Evolutionary conservation across 495 filamentous ascomycete species (phyloP), one percentile per base, ranked within the genome.

Genomic region (Penicillium malachiteum): DNA sequence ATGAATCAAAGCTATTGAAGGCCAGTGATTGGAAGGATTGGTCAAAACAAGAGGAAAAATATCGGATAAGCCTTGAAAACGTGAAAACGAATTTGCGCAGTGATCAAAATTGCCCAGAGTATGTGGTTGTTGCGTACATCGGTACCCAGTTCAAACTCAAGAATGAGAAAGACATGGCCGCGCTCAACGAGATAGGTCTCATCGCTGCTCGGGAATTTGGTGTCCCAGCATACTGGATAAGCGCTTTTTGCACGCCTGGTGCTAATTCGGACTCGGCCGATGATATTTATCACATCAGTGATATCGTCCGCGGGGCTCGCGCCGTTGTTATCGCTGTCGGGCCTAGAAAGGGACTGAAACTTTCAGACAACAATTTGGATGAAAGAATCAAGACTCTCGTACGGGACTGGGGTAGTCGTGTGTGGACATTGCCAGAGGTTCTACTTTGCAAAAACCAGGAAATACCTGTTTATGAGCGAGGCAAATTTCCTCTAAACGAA

Each of bases 401-500:
- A 10, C 44, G 44, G 10, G 16, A 14, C 21, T 30, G 17, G 44
- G 40, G 40, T 3, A 13, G 14, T 11, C 44, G 44, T 3, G 10
- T 47, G 1, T 47, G 44, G 44, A 47, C 44, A 11, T 47, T 47
- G 3, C 44, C 44, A 8, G 44, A 47, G 44, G 26, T 47, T 10
- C 31, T 47, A 21, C 18, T 47, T 11, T 47, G 44, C 18, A 1
- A 7, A 18, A 43, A 43, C 16, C 3, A 11, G 26, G 26, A 47
- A 2, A 7, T 47, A 2, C 2, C 11, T 8, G 40, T 43, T 8
- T 43, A 43, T 7, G 40, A 43, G 2, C n/a, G 17, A 43, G n/a
- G n/a, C 17, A 12, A 43, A 17, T 3, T 3, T 26, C n/a, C 5
- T 26, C 21, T 26, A 26, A 26, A 4, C 21, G 21, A 26, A 26